Conservation (phyloP, 345 rosid species). For the Citrus hindsii region DNA sequence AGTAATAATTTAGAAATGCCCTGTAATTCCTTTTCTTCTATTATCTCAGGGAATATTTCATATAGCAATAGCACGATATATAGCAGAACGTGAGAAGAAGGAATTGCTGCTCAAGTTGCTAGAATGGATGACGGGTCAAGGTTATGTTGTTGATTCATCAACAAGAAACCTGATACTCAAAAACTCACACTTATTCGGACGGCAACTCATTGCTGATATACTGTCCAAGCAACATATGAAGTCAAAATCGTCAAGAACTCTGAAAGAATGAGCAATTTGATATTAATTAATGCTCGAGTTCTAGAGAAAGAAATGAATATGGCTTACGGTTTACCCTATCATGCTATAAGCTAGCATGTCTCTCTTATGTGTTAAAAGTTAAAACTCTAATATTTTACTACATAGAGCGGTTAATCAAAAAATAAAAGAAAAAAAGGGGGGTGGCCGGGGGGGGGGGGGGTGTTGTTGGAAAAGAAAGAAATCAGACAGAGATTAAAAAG, state of each 20-base stretch:
- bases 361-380: too few relatives aligned
- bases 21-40: background rate
- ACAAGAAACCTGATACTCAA: conserved; percentile 74
- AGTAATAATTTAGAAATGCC: background rate
- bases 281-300: background rate
- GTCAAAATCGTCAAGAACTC: conserved; percentile 40
- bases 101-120: conserved; percentile 75
- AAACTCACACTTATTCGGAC: conserved; percentile 69
- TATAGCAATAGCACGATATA: conserved; percentile 52
- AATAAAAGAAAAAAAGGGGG: too few relatives aligned
- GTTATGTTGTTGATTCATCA: conserved; percentile 62
- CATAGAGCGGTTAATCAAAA: too few relatives aligned
- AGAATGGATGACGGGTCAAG: conserved; percentile 91
- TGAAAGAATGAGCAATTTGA: conserved; percentile 11
- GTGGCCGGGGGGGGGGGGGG: too few relatives aligned
- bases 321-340: too few relatives aligned
- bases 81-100: conserved; percentile 65
- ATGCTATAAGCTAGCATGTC: too few relatives aligned
- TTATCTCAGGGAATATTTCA: conserved; percentile 56
- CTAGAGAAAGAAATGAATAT: conserved; percentile 3
- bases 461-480: too few relatives aligned
- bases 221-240: conserved; percentile 58
- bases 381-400: too few relatives aligned
- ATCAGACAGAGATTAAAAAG: too few relatives aligned
- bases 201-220: conserved; percentile 58